Conservation (phyloP, 495 filamentous ascomycete genomes). For the Penicillium salamii region DNA sequence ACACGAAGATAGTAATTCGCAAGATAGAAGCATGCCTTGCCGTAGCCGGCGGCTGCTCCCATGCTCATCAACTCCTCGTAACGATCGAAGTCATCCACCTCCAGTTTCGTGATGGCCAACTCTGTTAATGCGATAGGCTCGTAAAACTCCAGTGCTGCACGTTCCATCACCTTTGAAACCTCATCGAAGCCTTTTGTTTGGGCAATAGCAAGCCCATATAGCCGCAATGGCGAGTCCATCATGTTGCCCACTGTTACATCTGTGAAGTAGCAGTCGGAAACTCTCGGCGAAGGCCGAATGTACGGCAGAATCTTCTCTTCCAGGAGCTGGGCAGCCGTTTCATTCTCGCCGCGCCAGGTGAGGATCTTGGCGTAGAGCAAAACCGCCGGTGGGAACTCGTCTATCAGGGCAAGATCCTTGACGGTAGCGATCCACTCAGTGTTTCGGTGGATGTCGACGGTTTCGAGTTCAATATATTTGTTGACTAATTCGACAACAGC, state of each 20-base stretch:
- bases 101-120: slow-evolving; percentile 25
- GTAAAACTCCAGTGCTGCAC: slow-evolving; percentile 30
- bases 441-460: slow-evolving; percentile 11
- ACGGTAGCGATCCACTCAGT: slow-evolving; percentile 12
- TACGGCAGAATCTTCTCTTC: slow-evolving; percentile 22
- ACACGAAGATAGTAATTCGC: slow-evolving; percentile 41
- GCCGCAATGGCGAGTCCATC: slow-evolving; percentile 24
- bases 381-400: slow-evolving; percentile 31
- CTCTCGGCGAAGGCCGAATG: slow-evolving; percentile 8
- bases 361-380: slow-evolving; percentile 30
- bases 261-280: background rate
- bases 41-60: slow-evolving; percentile 28
- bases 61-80: slow-evolving; percentile 40
- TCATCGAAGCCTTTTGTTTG: slow-evolving; percentile 1
- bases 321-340: slow-evolving; percentile 22
- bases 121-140: slow-evolving; percentile 28
- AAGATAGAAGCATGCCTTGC: slow-evolving; percentile 29
- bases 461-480: slow-evolving; percentile 4
- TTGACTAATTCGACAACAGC: background rate
- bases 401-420: slow-evolving; percentile 18
- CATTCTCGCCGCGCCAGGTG: slow-evolving; percentile 14
- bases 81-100: slow-evolving; percentile 15
- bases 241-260: slow-evolving; percentile 11
- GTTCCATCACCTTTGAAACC: slow-evolving; percentile 10
- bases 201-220: slow-evolving; percentile 23